Percentiles rank a stretch among this genome's conserved stretches.
Evolutionary conservation across 2,329 filamentous ascomycete genomes (phyloP).

Genomic region (Xylariaceae sp.): DNA sequence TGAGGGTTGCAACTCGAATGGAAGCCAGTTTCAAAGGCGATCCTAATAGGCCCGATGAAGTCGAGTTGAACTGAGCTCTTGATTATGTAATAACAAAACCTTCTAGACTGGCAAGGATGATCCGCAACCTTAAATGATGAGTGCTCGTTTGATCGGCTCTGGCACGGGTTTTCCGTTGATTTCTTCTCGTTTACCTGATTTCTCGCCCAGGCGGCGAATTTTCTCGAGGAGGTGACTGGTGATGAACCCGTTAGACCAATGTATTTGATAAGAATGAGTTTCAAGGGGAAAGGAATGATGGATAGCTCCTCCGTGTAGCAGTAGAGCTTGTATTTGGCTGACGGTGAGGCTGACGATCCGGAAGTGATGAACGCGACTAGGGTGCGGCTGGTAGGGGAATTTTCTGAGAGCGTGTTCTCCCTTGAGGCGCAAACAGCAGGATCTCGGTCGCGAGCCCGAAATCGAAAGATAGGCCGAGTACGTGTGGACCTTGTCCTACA

Average conservation of each 20-base stretch:
- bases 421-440: not conserved
- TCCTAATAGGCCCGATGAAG: too few relatives aligned
- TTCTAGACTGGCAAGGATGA: too few relatives aligned
- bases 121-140: conserved; percentile 33
- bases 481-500: conserved; percentile 4
- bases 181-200: conserved; percentile 27
- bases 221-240: conserved; percentile 55
- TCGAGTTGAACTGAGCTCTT: too few relatives aligned
- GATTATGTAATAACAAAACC: too few relatives aligned
- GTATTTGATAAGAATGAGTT: not conserved
- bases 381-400: too few relatives aligned
- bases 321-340: not conserved
- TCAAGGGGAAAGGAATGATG: not conserved
- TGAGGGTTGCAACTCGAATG: too few relatives aligned
- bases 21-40: too few relatives aligned
- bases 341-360: too few relatives aligned
- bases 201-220: conserved; percentile 46
- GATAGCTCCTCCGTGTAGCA: not conserved
- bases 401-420: not conserved
- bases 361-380: too few relatives aligned
- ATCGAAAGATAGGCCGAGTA: not conserved
- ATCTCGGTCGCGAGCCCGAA: not conserved
- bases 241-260: conserved; percentile 14
- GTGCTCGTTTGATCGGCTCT: conserved; percentile 45
- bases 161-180: conserved; percentile 37